Base-by-base conservation (phyloP, 2,329 filamentous ascomycete genomes). In the Plenodomus tracheiphilus region DNA sequence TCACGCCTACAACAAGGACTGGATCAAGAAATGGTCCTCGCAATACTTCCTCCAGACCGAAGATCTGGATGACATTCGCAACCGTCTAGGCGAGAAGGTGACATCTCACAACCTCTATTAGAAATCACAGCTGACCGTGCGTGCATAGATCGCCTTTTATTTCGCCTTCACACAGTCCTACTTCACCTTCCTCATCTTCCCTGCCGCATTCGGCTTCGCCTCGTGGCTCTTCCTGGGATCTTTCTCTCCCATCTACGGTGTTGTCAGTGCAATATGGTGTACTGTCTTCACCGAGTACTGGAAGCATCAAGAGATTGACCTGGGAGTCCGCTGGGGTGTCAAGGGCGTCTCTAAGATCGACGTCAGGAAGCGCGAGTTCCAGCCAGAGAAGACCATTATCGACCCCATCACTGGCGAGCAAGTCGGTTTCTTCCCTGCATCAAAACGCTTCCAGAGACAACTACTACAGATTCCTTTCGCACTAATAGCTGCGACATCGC, bases 131-230 rank as follows among this genome's bases (percentile, higher is more conserved):
- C 62, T 71, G 43, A 71, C 38, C 6, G 6, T 4, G n/a, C n/a
- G n/a, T n/a, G n/a, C n/a, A 8, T 55, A 84, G 80, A 88, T 97
- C 49, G 93, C 89, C 30, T 96, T 95, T 72, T 97, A 97, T 76
- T 97, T 96, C 70, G 91, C 92, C 34, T 97, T 97, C 67, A 81
- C 95, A 25, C 89, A 96, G 66, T 87, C 87, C 28, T 97, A 97
- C 74, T 95, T 96, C 68, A 80, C 84, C 49, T 96, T 95, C 67
- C 78, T 96, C 20, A 73, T 89, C n/a, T 87, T 93, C 51, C 91
- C 91, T 0, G 89, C 92, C 1, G 85, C 79, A 4, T 85, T 94
- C 60, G 93, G 93, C 2, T 79, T 89, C 35, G 79, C 82, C 1
- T 83, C 87, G 11, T 97, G 91, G 89, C 72, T 92, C 22, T 77